phyloP scores from a whole-genome alignment of 2,329 filamentous ascomycete genomes.

The Claviceps paspali region DNA sequence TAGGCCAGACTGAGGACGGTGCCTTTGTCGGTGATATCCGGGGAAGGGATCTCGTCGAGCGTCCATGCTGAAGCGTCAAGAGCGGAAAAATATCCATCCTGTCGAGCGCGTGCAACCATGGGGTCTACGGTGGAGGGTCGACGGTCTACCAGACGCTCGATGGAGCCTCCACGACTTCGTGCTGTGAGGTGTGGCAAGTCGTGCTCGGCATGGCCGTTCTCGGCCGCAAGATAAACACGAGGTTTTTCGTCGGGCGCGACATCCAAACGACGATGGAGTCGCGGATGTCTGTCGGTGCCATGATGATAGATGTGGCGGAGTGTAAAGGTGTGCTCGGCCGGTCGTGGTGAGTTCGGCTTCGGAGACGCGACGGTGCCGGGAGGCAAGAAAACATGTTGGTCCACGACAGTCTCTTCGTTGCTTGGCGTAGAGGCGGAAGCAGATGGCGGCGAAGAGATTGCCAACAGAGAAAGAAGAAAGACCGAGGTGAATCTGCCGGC shows the following conservation, averaged over 20 bases:
- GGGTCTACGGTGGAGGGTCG: slow-evolving; percentile 62
- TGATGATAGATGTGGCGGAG: slow-evolving; percentile 89
- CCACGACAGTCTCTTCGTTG: slow-evolving; percentile 17
- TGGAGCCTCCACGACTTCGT: slow-evolving; percentile 49
- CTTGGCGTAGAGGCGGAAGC: slow-evolving; percentile 15
- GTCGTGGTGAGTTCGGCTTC: slow-evolving; percentile 25
- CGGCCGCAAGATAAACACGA: slow-evolving; percentile 44
- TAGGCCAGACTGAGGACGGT: slow-evolving; percentile 73
- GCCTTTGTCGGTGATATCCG: slow-evolving; percentile 71
- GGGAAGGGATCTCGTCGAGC: slow-evolving; percentile 60
- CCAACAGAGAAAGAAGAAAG: slow-evolving; percentile 52
- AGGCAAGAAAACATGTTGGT: slow-evolving; percentile 29
- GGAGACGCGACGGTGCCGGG: slow-evolving; percentile 24
- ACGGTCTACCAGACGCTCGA: slow-evolving; percentile 71
- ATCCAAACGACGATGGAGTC: slow-evolving; percentile 63
- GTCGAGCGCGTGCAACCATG: slow-evolving; percentile 57
- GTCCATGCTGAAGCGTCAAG: slow-evolving; percentile 69
- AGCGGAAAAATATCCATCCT: slow-evolving; percentile 49
- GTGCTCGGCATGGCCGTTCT: slow-evolving; percentile 39
- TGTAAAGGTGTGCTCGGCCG: slow-evolving; percentile 44
- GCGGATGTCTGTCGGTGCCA: slow-evolving; percentile 64
- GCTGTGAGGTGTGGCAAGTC: slow-evolving; percentile 39
- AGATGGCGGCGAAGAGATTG: slow-evolving; percentile 31
- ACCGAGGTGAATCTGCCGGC: slow-evolving; percentile 47
- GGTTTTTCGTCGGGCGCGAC: slow-evolving; percentile 37